Base-by-base conservation (phyloP, 176 grass and related monocot species). In the Luzula sylvatica region DNA sequence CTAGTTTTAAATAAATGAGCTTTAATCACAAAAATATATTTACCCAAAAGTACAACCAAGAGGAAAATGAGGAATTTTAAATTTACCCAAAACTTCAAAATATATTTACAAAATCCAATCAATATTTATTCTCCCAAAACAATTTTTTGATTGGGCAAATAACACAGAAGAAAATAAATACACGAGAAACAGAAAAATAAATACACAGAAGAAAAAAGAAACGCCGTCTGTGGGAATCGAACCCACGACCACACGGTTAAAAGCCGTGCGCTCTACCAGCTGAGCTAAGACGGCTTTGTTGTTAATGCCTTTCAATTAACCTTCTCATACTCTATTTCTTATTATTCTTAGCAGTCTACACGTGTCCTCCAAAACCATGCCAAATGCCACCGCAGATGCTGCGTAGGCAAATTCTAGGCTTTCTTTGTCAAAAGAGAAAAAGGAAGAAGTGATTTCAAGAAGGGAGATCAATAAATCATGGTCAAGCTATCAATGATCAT, bases 241-340 rank as follows among this genome's bases (percentile, higher is more conserved):
- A 61, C 57, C 57, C 57, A 61, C 57, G 57, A 61, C 57, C 57
- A 61, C 57, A 61, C 25, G 39, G 57, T 45, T 61, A 61, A 61
- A 45, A 61, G 57, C 39, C 57, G 25, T 61, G 57, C 57, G 57
- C 56, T 60, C 56, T 44, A 60, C 56, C 56, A 25, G 56, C 56
- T 60, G 56, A 60, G 56, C 39, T 61, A 61, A 61, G 57, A 61
- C 57, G 57, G 57, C 56, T 17, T 35, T 0, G 30, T 35, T 35
- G 30, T 35, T 1, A 35, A 7, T 35, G 30, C 9, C 0, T 35
- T 2, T 4, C 30, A 35, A 5, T 46, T 46, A 14, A 1, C 9
- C 15, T 46, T 46, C 1, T 46, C 9, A 13, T 46, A 12, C 1
- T 14, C 1, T 13, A 1, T 35, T 35, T 4, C 29, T 4, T 4